Conservation (phyloP, 2,329 filamentous ascomycete species). For the Chaetomium globosum region DNA sequence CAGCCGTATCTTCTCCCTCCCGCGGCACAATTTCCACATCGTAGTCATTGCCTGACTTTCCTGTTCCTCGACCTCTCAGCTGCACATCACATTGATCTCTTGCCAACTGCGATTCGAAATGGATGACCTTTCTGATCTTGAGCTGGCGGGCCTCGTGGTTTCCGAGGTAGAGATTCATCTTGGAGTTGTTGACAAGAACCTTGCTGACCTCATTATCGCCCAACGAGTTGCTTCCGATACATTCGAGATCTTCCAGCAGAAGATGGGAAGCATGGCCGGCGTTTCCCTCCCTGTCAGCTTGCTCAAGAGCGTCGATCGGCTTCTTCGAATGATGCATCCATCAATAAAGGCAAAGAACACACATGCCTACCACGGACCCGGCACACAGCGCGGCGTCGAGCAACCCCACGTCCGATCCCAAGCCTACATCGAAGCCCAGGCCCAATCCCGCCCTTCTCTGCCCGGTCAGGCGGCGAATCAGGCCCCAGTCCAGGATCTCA, state of each 20-base stretch:
- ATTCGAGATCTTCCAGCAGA: slow-evolving; percentile 72
- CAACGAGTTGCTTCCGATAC: slow-evolving; percentile 76
- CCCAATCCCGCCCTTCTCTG: not conserved
- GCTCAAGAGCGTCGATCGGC: slow-evolving; percentile 85
- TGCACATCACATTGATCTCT: too few species aligned
- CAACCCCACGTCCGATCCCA: too few species aligned
- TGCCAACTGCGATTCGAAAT: not conserved
- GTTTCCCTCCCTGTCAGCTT: slow-evolving; percentile 80
- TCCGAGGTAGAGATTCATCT: slow-evolving; percentile 94
- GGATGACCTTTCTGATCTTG: not conserved
- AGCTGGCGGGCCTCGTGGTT: slow-evolving; percentile 2
- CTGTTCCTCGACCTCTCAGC: too few species aligned
- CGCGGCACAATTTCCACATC: too few species aligned
- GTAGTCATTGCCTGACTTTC: too few species aligned
- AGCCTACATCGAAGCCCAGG: slow-evolving; percentile 42
- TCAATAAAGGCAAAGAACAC: slow-evolving; percentile 66
- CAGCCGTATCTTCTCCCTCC: too few species aligned
- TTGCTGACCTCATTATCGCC: slow-evolving; percentile 94
- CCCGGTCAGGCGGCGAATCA: too few species aligned
- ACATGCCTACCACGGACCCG: slow-evolving; percentile 38
- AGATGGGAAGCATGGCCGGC: slow-evolving; percentile 73
- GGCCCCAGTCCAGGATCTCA: not conserved
- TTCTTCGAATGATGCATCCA: slow-evolving; percentile 88
- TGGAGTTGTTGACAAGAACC: slow-evolving; percentile 86
- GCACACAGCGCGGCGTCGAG: slow-evolving; percentile 31